phyloP scores from a whole-genome alignment of 2,329 filamentous ascomycete species.

The Stagonosporopsis tanaceti region DNA sequence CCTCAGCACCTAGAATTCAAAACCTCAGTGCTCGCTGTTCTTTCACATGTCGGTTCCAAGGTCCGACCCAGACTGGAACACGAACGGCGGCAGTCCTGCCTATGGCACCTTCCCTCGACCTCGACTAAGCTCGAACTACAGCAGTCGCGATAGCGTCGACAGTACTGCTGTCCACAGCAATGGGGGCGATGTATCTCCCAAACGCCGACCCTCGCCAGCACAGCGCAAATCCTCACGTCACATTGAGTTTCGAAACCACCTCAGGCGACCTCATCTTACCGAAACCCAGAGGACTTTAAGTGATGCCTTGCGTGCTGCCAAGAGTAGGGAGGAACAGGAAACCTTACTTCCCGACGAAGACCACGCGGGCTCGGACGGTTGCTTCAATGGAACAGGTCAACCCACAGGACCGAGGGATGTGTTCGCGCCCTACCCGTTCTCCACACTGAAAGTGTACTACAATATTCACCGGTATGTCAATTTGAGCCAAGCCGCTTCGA shows the following conservation, averaged over 20 bases:
- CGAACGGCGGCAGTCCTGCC: slow-evolving; percentile 28
- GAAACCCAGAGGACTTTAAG: slow-evolving; percentile 46
- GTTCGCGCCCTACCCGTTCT: slow-evolving; percentile 63
- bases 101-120: slow-evolving; percentile 37
- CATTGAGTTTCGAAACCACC: slow-evolving; percentile 44
- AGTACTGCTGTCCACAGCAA: slow-evolving; percentile 32
- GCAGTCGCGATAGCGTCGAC: slow-evolving; percentile 28
- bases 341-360: slow-evolving; percentile 56
- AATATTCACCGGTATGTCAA: slow-evolving; percentile 71
- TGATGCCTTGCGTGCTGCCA: slow-evolving; percentile 50
- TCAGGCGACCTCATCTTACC: slow-evolving; percentile 43
- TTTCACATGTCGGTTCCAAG: slow-evolving; percentile 40
- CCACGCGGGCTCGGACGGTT: slow-evolving; percentile 56
- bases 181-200: slow-evolving; percentile 34
- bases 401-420: slow-evolving; percentile 48
- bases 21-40: not conserved
- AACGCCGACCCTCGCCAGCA: slow-evolving; percentile 23
- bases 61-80: slow-evolving; percentile 37
- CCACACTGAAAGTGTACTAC: slow-evolving; percentile 74
- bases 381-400: slow-evolving; percentile 50
- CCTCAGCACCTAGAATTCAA: not conserved
- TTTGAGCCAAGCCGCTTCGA: not conserved
- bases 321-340: slow-evolving; percentile 58
- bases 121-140: slow-evolving; percentile 25
- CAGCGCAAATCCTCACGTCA: slow-evolving; percentile 34